Evolutionary conservation across 2,329 filamentous ascomycete species (phyloP).

Genomic region (Trichoderma citrinoviride): DNA sequence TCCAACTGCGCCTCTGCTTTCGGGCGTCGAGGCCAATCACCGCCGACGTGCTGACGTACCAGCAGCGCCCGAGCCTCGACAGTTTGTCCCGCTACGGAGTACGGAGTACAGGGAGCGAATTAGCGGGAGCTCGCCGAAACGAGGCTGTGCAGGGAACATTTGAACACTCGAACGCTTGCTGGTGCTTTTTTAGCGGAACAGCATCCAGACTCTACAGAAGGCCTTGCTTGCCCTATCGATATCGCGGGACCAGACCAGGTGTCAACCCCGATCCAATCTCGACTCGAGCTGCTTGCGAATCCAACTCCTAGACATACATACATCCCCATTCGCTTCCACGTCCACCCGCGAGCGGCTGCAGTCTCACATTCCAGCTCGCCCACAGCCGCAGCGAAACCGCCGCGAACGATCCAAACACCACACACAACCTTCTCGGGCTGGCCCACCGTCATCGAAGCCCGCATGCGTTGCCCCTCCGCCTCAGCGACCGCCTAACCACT

Average conservation of each 20-base stretch:
- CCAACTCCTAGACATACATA: neutral
- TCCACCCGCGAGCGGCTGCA: neutral
- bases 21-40: conserved; percentile 7
- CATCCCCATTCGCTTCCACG: neutral
- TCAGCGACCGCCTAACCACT: conserved; percentile 33
- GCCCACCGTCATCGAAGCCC: conserved; percentile 25
- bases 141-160: conserved; percentile 23
- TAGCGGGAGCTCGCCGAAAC: conserved; percentile 13
- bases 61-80: conserved; percentile 13
- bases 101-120: neutral
- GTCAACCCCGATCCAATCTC: conserved; percentile 8
- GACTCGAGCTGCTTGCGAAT: neutral
- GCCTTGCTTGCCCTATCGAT: conserved; percentile 8
- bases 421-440: conserved; percentile 6
- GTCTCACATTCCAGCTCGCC: no score
- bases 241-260: conserved; percentile 19
- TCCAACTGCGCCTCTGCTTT: conserved; percentile 19
- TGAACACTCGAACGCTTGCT: neutral
- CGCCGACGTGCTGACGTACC: conserved; percentile 16
- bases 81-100: conserved; percentile 3
- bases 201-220: conserved; percentile 5
- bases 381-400: neutral
- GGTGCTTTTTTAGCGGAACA: conserved; percentile 12
- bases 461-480: conserved; percentile 36
- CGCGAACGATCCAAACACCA: neutral